These are phyloP conservation scores for Fusarium sp. DNA, from an alignment of 2,329 filamentous ascomycete species.

Conservation along the genomic window DNA sequence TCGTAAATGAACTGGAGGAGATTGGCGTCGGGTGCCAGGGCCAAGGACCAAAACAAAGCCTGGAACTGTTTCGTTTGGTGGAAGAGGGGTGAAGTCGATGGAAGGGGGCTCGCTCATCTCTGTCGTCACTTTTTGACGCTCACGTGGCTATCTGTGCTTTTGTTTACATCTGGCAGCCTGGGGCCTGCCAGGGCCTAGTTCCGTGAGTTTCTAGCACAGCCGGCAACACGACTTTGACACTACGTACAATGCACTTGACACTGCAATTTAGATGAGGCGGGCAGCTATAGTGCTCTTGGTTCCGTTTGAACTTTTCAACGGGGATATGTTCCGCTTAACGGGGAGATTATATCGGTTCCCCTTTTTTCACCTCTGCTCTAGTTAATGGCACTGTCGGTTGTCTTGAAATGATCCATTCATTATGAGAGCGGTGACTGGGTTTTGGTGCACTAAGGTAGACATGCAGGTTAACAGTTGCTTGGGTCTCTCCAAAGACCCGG, in stretches of 20 bases:
- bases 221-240: too few species aligned
- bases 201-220: conserved; percentile 15
- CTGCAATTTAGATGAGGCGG: conserved; percentile 30
- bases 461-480: conserved; percentile 29
- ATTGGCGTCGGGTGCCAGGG: conserved; percentile 28
- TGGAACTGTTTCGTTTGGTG: conserved; percentile 37
- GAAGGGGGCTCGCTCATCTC: conserved; percentile 28
- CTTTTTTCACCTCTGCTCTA: conserved; percentile 18
- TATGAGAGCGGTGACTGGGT: conserved; percentile 43
- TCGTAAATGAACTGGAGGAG: conserved; percentile 24
- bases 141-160: conserved; percentile 35
- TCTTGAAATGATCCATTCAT: conserved; percentile 16
- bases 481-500: conserved; percentile 17
- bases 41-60: background rate
- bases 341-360: conserved; percentile 16
- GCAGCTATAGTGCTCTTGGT: conserved; percentile 23
- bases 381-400: conserved; percentile 25
- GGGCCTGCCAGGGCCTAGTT: background rate
- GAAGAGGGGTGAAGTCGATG: conserved; percentile 44
- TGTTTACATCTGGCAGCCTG: conserved; percentile 8
- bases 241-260: background rate
- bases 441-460: conserved; percentile 21
- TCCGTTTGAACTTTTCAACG: conserved; percentile 30
- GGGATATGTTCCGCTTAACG: conserved; percentile 25
- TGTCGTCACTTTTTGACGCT: conserved; percentile 38